A percentile compares a stretch with the other conserved stretches of the same genome.
phyloP scores from a whole-genome alignment of 495 filamentous ascomycete genomes.

The Penicillium desertorum region DNA sequence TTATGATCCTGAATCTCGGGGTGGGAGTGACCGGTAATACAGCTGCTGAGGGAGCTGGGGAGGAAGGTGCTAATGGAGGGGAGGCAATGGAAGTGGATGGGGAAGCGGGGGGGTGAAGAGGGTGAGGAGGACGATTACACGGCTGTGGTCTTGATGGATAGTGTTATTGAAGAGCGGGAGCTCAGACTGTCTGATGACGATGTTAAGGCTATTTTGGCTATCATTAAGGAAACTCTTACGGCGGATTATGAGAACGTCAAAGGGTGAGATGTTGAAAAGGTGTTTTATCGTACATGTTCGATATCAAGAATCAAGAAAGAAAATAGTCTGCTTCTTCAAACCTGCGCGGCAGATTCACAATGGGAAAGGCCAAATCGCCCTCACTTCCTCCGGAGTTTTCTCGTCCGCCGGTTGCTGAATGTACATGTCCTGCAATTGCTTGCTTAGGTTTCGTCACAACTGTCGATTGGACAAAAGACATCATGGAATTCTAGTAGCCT shows the following conservation, averaged over 20 bases:
- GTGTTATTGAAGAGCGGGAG: conserved; percentile 48
- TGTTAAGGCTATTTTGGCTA: conserved; percentile 33
- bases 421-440: too few relatives aligned
- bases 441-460: too few relatives aligned
- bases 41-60: conserved; percentile 10
- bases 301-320: background rate
- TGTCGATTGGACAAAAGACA: too few relatives aligned
- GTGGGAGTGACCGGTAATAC: conserved; percentile 29
- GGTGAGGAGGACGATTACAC: conserved; percentile 37
- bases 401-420: too few relatives aligned
- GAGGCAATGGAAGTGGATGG: conserved; percentile 28
- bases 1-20: conserved; percentile 64
- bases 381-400: too few relatives aligned
- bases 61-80: conserved; percentile 22
- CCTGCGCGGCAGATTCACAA: too few relatives aligned
- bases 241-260: conserved; percentile 20
- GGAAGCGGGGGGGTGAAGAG: conserved; percentile 24
- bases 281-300: background rate
- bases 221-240: conserved; percentile 39
- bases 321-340: background rate
- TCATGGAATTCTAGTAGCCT: too few relatives aligned
- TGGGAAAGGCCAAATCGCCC: too few relatives aligned
- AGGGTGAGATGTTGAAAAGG: background rate
- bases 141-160: conserved; percentile 41
- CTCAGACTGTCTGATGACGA: conserved; percentile 40